Evolutionary conservation across 495 filamentous ascomycete species (phyloP).

Genomic region (Aeminium ludgeri): DNA sequence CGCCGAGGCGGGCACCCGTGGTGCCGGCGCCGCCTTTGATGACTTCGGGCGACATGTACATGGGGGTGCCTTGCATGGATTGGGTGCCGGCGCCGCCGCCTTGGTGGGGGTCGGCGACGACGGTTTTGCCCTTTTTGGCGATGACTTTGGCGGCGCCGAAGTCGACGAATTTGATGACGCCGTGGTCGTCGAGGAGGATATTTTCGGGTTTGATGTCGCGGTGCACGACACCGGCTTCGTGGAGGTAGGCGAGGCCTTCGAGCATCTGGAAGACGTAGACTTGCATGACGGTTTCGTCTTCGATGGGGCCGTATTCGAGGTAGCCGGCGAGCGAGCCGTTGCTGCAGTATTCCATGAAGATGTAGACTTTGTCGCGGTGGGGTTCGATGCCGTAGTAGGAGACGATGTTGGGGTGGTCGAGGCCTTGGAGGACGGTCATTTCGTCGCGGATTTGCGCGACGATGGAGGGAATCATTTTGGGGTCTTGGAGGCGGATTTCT

Average conservation of each 20-base stretch:
- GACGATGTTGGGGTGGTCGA: conserved; percentile 95
- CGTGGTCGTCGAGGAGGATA: conserved; percentile 92
- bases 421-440: conserved; percentile 85
- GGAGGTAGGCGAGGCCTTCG: conserved; percentile 87
- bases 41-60: conserved; percentile 99
- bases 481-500: conserved; percentile 93
- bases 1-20: conserved; percentile 53
- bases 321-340: conserved; percentile 83
- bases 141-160: conserved; percentile 97
- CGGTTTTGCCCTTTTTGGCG: conserved; percentile 78
- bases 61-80: conserved; percentile 92
- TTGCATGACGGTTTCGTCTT: conserved; percentile 95
- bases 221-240: conserved; percentile 78
- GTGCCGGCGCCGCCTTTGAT: conserved; percentile 60
- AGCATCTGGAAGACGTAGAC: conserved; percentile 93
- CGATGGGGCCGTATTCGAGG: conserved; percentile 88
- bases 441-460: conserved; percentile 88
- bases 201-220: conserved; percentile 97
- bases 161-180: conserved; percentile 97
- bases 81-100: conserved; percentile 38
- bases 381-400: conserved; percentile 97
- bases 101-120: conserved; percentile 42
- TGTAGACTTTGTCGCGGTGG: conserved; percentile 94
- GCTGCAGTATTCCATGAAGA: conserved; percentile 98
- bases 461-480: conserved; percentile 84